Base-by-base conservation (phyloP, 768 basidiomycete genomes). In the Cyclocybe aegerita region DNA sequence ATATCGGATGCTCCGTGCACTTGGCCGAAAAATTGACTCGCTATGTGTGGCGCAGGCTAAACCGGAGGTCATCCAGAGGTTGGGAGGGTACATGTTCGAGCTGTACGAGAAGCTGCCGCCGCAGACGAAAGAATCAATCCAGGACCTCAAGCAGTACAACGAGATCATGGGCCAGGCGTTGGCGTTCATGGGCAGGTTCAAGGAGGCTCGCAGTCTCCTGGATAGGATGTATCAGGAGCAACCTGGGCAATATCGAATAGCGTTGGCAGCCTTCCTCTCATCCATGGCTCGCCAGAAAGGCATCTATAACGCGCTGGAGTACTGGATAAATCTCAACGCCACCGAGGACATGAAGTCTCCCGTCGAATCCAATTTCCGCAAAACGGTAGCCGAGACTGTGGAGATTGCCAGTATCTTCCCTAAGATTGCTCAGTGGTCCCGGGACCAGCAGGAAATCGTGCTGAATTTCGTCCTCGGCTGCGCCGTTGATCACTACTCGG, bases 11-110 rank as follows among this genome's bases (percentile, higher is more conserved):
- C 23, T 23, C 23, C 23, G 23, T 23, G 23, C 23, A 5, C 23
- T 23, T 3, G 23, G 23, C 23, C 61, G 2, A 48, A 58, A 50
- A 3, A 49, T 58, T 23, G 67, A 66, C 39, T 35, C 44, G 10
- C 29, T 61, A 7, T 60, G 58, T 33, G 45, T 49, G 7, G 47
- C 55, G 16, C 54, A 41, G 35, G 45, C 53, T 1, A n/a, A 33
- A 8, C 23, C 33, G 9, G 47, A 48, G 7, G n/a, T 51, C 2
- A 43, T 63, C 30, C 16, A 16, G n/a, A 43, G 34, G 10, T 57
- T 56, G 50, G 60, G 50, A 4, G 31, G 46, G 9, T 23, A 38
- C 4, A n/a, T 62, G 35, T 43, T 42, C 31, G 39, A 48, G 34
- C 48, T 60, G 29, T 40, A 54, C 15, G 38, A 43, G 16, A 14